These are phyloP conservation scores for Thielaviopsis punctulata DNA, from an alignment of 2,329 filamentous ascomycete species.

Conservation along the genomic window DNA sequence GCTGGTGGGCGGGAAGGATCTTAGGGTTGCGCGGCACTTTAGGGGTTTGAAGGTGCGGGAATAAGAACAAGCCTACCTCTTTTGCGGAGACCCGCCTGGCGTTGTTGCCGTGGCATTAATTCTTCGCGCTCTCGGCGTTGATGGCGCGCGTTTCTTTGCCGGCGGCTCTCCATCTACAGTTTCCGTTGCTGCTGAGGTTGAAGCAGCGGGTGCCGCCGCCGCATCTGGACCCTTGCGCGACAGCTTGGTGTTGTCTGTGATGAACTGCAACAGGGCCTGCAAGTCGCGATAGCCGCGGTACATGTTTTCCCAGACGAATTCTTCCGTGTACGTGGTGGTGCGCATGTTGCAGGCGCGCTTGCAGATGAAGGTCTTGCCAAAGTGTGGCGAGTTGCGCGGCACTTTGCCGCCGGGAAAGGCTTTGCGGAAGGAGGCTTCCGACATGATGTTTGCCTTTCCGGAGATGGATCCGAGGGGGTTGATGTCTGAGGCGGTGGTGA, in stretches of 20 bases:
- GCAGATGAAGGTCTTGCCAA: slow-evolving; percentile 78
- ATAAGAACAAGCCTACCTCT: too few species aligned
- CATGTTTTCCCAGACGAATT: slow-evolving; percentile 81
- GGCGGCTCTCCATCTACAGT: background rate
- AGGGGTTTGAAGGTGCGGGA: too few species aligned
- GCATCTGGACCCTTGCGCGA: slow-evolving; percentile 26
- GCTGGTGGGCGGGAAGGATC: background rate
- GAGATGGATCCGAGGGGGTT: slow-evolving; percentile 83
- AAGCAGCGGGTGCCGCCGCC: slow-evolving; percentile 9
- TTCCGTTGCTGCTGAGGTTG: background rate
- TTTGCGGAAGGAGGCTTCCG: slow-evolving; percentile 46
- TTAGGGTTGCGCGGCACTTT: background rate
- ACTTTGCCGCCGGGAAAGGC: slow-evolving; percentile 60
- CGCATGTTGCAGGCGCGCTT: slow-evolving; percentile 76
- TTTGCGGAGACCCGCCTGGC: slow-evolving; percentile 4
- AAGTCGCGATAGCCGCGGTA: slow-evolving; percentile 52
- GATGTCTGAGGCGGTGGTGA: slow-evolving; percentile 71
- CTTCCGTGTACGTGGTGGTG: slow-evolving; percentile 78
- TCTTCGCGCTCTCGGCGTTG: slow-evolving; percentile 6
- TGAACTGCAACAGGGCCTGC: slow-evolving; percentile 43
- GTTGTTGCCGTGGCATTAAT: slow-evolving; percentile 3
- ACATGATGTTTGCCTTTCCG: slow-evolving; percentile 70
- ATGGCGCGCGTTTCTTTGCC: background rate
- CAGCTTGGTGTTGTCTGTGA: slow-evolving; percentile 57
- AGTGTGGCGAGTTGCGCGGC: slow-evolving; percentile 53